These are phyloP conservation scores for Cladosporium oxysporum DNA, from an alignment of 2,329 filamentous ascomycete genomes.

Conservation along the genomic window DNA sequence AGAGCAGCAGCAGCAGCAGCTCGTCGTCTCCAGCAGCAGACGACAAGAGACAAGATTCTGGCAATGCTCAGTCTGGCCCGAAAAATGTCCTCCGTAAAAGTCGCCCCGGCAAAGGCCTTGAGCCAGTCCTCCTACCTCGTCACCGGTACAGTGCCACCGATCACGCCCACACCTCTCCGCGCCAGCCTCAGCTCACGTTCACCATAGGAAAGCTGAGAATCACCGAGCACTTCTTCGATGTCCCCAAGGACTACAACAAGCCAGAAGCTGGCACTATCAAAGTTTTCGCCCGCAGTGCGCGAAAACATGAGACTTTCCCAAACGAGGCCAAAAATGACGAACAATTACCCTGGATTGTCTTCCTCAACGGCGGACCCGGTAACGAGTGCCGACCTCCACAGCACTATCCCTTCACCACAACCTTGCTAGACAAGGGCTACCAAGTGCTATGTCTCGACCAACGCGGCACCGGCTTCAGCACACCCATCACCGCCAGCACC, in stretches of 20 bases:
- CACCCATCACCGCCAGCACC: constrained; percentile 72
- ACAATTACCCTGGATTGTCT: constrained; percentile 64
- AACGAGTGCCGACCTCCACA: constrained; percentile 75
- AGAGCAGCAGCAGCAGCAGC: constrained; percentile 1
- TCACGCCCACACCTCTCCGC: not conserved
- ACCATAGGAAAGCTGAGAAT: constrained; percentile 70
- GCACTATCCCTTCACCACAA: constrained; percentile 68
- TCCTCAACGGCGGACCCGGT: constrained; percentile 84
- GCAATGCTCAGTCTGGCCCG: constrained; percentile 29
- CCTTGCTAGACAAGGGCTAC: constrained; percentile 76
- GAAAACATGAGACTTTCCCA: constrained; percentile 63
- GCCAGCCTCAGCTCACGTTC: not conserved
- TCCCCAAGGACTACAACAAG: constrained; percentile 75
- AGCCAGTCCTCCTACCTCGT: constrained; percentile 48
- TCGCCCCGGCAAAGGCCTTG: constrained; percentile 49
- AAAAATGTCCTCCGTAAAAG: constrained; percentile 33
- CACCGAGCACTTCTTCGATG: constrained; percentile 82
- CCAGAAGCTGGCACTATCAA: constrained; percentile 63
- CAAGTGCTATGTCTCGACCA: constrained; percentile 86
- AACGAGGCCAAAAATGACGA: constrained; percentile 46
- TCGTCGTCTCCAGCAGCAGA: constrained; percentile 4
- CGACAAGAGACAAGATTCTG: not conserved
- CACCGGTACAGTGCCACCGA: constrained; percentile 38
- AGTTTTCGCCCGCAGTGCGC: constrained; percentile 75
- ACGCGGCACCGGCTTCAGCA: constrained; percentile 83